Base-by-base conservation (phyloP, 805 yeast genomes). In the Starmerella vitae region DNA sequence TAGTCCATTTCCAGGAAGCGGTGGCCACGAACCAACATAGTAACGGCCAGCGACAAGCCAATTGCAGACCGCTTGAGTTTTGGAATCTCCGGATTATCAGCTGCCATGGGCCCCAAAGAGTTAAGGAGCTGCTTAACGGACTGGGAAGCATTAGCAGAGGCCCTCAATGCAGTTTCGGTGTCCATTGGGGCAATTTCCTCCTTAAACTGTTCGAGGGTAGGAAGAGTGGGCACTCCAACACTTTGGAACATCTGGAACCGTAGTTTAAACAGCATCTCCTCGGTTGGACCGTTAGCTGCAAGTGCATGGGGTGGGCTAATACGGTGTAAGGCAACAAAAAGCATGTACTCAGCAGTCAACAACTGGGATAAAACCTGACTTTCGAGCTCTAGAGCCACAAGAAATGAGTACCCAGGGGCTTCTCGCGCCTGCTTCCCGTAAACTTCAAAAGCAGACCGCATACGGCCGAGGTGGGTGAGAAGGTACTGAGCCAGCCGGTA, bases 231-330 rank as follows among this genome's bases (percentile, higher is more conserved):
- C 9, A 74, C 74, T 0, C 93, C 94, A 17, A 85, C 78, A 0
- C 84, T 70, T 18, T 78, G 71, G 62, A 79, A 82, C 3, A 91
- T 75, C 55, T 83, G 84, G 70, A 83, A 68, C 48, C 93, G 70
- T 33, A 84, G 60, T 8, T 67, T 60, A 53, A 68, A 76, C 14
- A 70, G 54, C 27, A 63, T 46, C 33, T 60, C 60, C 19, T 22
- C 33, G 27, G 22, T 34, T n/a, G 34, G 34, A 10, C 30, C 36
- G 24, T 34, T 33, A 4, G 35, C 30, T 2, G 49, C 43, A 3
- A 47, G 27, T 3, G 58, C 38, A 20, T 19, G 22, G 13, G 40
- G 29, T 15, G 52, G 52, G 22, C 45, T 36, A 5, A 33, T 26
- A 26, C 37, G 26, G 33, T 49, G 46, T 20, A 50, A 36, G 4